phyloP scores from a whole-genome alignment of 2,329 filamentous ascomycete species.

The Hysterium pulicare region DNA sequence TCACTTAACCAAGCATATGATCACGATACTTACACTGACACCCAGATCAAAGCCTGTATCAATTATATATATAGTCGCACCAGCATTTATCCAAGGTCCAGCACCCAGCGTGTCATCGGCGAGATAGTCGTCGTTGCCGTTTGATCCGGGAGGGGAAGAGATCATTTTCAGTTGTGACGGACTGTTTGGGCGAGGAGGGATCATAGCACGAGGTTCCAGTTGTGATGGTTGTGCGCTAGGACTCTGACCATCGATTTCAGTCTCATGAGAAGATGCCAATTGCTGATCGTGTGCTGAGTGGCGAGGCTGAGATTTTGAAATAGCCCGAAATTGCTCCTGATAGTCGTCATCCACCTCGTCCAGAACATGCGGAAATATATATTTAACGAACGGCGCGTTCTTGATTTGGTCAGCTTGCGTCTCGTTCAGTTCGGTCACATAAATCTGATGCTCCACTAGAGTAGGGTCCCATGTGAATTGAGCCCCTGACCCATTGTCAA shows the following conservation, averaged over 20 bases:
- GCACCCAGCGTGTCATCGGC: constrained; percentile 7
- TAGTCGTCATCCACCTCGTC: neutral
- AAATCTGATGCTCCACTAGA: constrained; percentile 1
- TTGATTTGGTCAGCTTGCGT: constrained; percentile 1
- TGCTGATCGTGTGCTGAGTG: too few relatives aligned
- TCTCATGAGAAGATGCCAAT: too few relatives aligned
- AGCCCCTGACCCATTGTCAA: constrained; percentile 7
- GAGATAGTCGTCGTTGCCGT: too few relatives aligned
- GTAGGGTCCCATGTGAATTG: neutral
- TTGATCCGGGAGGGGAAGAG: neutral
- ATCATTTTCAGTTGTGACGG: too few relatives aligned
- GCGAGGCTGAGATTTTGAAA: too few relatives aligned
- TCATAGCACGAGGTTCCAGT: constrained; percentile 6
- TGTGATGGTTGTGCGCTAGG: too few relatives aligned
- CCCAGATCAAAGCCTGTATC: constrained; percentile 9
- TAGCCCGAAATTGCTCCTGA: constrained; percentile 2
- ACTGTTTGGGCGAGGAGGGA: too few relatives aligned
- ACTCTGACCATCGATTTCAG: too few relatives aligned
- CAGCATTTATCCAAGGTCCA: too few relatives aligned
- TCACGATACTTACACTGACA: constrained; percentile 6
- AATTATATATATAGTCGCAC: constrained; percentile 9
- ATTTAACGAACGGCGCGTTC: constrained; percentile 5
- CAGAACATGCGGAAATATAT: too few relatives aligned
- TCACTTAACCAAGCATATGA: too few relatives aligned
- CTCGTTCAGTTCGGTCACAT: constrained; percentile 4